Evolutionary conservation across 1,139 yeast species (phyloP), one percentile per base, ranked within the genome.

Genomic region (Yamadazyma kanchanaburiensis): DNA sequence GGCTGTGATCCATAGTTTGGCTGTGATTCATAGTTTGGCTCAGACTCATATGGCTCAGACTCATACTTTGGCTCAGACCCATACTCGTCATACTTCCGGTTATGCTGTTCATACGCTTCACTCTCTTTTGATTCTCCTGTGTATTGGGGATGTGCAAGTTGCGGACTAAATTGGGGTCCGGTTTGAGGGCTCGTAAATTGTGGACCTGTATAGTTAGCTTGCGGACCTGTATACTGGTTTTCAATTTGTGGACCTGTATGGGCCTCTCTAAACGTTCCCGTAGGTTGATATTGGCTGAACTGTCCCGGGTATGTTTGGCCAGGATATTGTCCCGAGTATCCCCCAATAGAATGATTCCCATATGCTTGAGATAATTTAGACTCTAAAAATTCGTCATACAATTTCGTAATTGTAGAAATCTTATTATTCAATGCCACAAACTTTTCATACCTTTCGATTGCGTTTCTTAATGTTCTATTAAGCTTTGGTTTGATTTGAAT

Each of bases 351-450:
- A 31, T 64, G 70, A 30, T 46, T 52, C 8, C 65, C 64, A 45
- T 73, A 73, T 2, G 76, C 74, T 40, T 59, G 59, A 20, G 63
- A 58, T 31, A 82, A 63, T 51, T 88, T 71, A 22, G 75, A 71
- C 43, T 91, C 96, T 38, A 89, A 64, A 32, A 84, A 70, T 38
- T 75, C 75, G 53, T 91, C 96, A 49, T 91, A 91, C 27, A 83
- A 68, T 38, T 84, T 70, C 46, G 82, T 75, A 19, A 88, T 83
- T 3, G 94, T 82, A 30, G 85, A 79, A 32, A 91, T 71, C 49
- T 91, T 87, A 27, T 85, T 78, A 55, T 86, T 88, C 73, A 87
- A 68, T 35, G 85, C 91, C 41, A 85, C 75, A 37, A 83, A 73
- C 15, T 62, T 57, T 35, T 86, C 94, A 45, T 88, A 78, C 48